These are phyloP conservation scores for Barnettozyma pratensis DNA, from an alignment of 805 yeast genomes.

Conservation along the genomic window DNA sequence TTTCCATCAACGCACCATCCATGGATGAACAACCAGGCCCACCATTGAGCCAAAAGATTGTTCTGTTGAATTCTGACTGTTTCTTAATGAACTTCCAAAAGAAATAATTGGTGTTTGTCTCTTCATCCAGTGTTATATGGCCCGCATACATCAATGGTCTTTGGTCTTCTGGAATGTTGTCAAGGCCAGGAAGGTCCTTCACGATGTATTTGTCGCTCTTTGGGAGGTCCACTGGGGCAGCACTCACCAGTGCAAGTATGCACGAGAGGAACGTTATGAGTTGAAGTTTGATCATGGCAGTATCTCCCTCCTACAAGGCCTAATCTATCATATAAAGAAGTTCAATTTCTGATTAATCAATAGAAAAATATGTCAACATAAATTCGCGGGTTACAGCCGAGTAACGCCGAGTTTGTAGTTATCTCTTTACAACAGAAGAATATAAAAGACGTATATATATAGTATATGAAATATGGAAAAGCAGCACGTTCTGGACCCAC, in stretches of 20 bases:
- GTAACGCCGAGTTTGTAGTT: too few species aligned
- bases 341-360: too few species aligned
- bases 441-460: too few species aligned
- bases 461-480: too few species aligned
- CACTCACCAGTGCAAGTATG: background rate
- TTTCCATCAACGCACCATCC: slow-evolving; percentile 94
- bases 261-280: background rate
- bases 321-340: too few species aligned
- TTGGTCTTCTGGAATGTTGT: slow-evolving; percentile 10
- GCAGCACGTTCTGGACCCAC: too few species aligned
- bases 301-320: too few species aligned
- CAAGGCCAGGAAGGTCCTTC: slow-evolving; percentile 19
- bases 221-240: slow-evolving; percentile 16
- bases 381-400: too few species aligned
- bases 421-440: too few species aligned
- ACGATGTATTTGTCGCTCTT: slow-evolving; percentile 13
- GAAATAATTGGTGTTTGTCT: slow-evolving; percentile 21
- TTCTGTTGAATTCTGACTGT: slow-evolving; percentile 28
- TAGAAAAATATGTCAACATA: too few species aligned
- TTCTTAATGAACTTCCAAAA: slow-evolving; percentile 25
- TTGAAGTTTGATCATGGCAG: background rate
- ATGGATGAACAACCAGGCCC: slow-evolving; percentile 98
- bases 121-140: slow-evolving; percentile 21
- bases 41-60: slow-evolving; percentile 90
- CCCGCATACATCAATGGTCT: slow-evolving; percentile 45